A percentile compares a stretch with the other conserved stretches of the same genome.
phyloP scores from a whole-genome alignment of 768 basidiomycete genomes.

The Rhodotorula taiwanensis region DNA sequence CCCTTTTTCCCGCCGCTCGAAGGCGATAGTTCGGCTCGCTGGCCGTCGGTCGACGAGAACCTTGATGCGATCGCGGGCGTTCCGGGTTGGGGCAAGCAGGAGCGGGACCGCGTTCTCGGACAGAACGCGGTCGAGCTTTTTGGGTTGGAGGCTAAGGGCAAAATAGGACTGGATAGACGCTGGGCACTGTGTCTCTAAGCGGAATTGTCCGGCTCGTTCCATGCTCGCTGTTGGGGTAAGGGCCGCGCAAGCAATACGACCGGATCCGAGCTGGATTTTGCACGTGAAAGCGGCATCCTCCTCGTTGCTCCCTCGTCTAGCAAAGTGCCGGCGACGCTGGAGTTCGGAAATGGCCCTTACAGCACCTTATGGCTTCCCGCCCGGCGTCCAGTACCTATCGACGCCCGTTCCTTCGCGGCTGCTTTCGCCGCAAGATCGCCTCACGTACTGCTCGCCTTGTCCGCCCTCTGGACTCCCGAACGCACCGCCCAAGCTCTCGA shows the following conservation, averaged over 20 bases:
- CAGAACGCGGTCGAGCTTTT: constrained; percentile 69
- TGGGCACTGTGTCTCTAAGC: too few species aligned
- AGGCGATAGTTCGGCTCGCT: constrained; percentile 54
- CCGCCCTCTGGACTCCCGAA: constrained; percentile 12
- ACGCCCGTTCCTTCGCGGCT: neutral
- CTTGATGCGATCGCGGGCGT: constrained; percentile 67
- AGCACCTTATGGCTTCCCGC: constrained; percentile 1
- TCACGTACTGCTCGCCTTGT: constrained; percentile 14
- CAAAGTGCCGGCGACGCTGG: too few species aligned
- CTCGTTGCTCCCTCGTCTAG: too few species aligned
- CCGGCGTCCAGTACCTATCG: constrained; percentile 8
- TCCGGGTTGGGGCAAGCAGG: constrained; percentile 55
- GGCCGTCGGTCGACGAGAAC: constrained; percentile 81
- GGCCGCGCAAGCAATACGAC: too few species aligned
- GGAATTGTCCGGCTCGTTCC: too few species aligned
- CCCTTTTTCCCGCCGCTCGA: constrained; percentile 80
- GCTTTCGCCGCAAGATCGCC: constrained; percentile 1
- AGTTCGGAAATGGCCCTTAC: neutral
- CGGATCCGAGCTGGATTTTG: too few species aligned
- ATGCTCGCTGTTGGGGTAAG: too few species aligned
- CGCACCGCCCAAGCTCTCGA: constrained; percentile 3
- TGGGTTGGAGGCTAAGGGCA: constrained; percentile 45
- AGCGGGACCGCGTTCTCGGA: constrained; percentile 62
- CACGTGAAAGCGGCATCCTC: too few species aligned
- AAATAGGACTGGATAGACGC: too few species aligned